Percentiles rank a stretch among this genome's conserved stretches.
Evolutionary conservation across 116 monocot genomes (phyloP).

Genomic region (Papilionanthe hybrid): DNA sequence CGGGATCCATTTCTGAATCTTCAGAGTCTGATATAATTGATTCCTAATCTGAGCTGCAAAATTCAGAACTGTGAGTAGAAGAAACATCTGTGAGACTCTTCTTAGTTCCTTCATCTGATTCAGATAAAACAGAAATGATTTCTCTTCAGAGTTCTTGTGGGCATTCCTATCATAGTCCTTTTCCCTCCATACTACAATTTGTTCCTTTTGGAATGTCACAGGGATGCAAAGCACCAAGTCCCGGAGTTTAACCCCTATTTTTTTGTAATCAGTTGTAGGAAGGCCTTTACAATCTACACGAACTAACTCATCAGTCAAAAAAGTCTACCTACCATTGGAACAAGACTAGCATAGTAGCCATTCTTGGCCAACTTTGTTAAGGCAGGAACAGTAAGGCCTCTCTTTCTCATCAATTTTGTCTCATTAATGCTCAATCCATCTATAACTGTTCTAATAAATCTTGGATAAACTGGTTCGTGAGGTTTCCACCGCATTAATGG

Average conservation of each 20-base stretch:
- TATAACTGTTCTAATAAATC: too few relatives aligned
- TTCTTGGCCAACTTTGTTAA: conserved; percentile 95
- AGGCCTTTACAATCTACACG: conserved; percentile 90
- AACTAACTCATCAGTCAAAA: conserved; percentile 72
- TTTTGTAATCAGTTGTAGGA: conserved; percentile 76
- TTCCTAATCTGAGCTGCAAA: conserved; percentile 13
- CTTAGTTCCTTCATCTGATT: conserved; percentile 15
- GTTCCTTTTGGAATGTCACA: conserved; percentile 88
- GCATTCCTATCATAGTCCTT: conserved; percentile 22
- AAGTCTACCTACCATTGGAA: conserved; percentile 94
- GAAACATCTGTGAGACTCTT: conserved; percentile 5
- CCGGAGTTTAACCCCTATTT: conserved; percentile 91
- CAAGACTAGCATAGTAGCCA: conserved; percentile 91
- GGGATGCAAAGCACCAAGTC: conserved; percentile 83
- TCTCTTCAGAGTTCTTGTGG: conserved; percentile 9
- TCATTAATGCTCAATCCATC: too few relatives aligned
- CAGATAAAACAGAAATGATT: conserved; percentile 7
- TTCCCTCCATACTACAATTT: conserved; percentile 88
- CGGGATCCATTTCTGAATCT: conserved; percentile 9
- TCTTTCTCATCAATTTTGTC: too few relatives aligned
- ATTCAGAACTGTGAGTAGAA: not conserved
- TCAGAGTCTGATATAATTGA: not conserved
- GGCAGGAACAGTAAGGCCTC: conserved; percentile 61
- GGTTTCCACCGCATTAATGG: too few relatives aligned
- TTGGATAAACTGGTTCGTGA: too few relatives aligned